Conservation (phyloP, 2,329 filamentous ascomycete species). For the Sclerotinia borealis region DNA sequence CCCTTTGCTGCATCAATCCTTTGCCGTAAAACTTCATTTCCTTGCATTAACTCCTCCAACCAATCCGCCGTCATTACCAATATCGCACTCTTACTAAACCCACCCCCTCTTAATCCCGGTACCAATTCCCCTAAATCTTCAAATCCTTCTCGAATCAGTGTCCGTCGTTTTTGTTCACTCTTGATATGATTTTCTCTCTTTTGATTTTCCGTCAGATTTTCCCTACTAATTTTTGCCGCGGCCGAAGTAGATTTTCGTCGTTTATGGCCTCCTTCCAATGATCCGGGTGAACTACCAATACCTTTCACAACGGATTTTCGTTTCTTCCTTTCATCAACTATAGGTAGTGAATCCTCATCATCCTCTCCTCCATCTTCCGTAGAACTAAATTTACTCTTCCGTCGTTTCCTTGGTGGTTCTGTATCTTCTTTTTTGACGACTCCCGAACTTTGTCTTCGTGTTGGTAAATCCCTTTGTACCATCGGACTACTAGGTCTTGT, state of each 20-base stretch:
- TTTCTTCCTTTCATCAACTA: constrained; percentile 28
- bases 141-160: constrained; percentile 73
- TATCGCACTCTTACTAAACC: constrained; percentile 78
- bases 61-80: constrained; percentile 71
- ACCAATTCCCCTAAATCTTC: constrained; percentile 73
- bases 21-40: constrained; percentile 56
- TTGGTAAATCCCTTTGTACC: background rate
- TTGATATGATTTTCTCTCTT: constrained; percentile 82
- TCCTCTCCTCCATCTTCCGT: constrained; percentile 40
- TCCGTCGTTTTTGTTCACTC: constrained; percentile 80
- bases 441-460: background rate
- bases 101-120: constrained; percentile 65
- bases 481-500: constrained; percentile 41
- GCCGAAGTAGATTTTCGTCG: constrained; percentile 44
- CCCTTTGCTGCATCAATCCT: constrained; percentile 36
- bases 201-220: constrained; percentile 68
- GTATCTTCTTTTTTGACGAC: constrained; percentile 32
- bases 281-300: constrained; percentile 19
- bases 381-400: constrained; percentile 44
- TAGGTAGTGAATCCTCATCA: constrained; percentile 36
- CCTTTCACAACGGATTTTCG: constrained; percentile 28
- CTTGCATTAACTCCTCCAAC: constrained; percentile 64
- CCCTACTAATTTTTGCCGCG: constrained; percentile 44
- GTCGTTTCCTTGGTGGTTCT: constrained; percentile 45
- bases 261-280: constrained; percentile 32